phyloP scores from a whole-genome alignment of 1,139 yeast species.

The Arxiozyma telluris region DNA sequence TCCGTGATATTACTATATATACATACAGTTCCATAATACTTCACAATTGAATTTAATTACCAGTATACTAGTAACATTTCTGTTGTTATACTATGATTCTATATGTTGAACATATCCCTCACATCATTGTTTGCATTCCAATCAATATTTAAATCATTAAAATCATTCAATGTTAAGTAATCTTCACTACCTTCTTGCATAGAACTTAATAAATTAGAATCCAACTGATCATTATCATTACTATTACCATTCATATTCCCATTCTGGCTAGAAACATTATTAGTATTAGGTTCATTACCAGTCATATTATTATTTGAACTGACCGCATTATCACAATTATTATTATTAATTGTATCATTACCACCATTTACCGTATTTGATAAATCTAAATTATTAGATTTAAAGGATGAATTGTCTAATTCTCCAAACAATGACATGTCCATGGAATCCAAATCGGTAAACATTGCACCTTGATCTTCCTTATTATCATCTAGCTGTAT shows the following conservation, averaged over 20 bases:
- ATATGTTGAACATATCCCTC: constrained; percentile 27
- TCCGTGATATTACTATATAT: not conserved
- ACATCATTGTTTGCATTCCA: constrained; percentile 29
- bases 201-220: constrained; percentile 6
- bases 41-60: not conserved
- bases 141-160: constrained; percentile 30
- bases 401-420: constrained; percentile 22
- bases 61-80: not conserved
- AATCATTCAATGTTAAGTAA: constrained; percentile 29
- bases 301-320: not conserved
- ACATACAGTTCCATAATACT: not conserved
- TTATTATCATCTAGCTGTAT: constrained; percentile 3
- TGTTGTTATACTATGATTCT: not conserved
- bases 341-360: not conserved
- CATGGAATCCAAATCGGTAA: constrained; percentile 24
- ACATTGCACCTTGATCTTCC: constrained; percentile 10
- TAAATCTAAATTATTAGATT: constrained; percentile 15
- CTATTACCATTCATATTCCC: constrained; percentile 5
- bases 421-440: constrained; percentile 28
- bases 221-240: constrained; percentile 4
- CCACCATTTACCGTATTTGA: not conserved
- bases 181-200: constrained; percentile 22
- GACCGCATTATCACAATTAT: not conserved
- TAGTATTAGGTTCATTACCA: constrained; percentile 3
- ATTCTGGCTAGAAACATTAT: constrained; percentile 5